Conservation (phyloP, 768 basidiomycete species). For the Holtermanniella nyarrowii region DNA sequence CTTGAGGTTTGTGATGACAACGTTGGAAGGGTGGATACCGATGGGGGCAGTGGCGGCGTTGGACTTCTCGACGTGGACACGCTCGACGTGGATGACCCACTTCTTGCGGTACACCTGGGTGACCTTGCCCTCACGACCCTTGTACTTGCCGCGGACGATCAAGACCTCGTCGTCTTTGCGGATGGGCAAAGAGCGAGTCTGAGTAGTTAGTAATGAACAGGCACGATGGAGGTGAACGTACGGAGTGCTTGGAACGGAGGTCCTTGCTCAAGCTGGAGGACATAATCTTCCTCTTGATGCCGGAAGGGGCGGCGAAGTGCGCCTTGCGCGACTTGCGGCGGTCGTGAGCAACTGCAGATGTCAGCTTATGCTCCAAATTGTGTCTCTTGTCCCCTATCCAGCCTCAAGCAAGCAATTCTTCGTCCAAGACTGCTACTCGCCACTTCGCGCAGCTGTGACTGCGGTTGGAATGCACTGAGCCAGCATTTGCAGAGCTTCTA, state of each 20-base stretch:
- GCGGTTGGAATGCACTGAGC: no score
- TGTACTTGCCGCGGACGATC: constrained; percentile 95
- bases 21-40: constrained; percentile 92
- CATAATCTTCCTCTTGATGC: constrained; percentile 94
- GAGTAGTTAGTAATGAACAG: no score
- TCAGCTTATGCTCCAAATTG: no score
- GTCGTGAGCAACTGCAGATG: constrained; percentile 37
- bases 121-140: constrained; percentile 97
- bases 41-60: constrained; percentile 90
- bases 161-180: constrained; percentile 97
- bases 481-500: no score
- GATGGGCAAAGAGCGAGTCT: constrained; percentile 86
- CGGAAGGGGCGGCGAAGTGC: constrained; percentile 92
- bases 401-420: no score
- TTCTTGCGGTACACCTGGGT: constrained; percentile 94
- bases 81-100: constrained; percentile 97
- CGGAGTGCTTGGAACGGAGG: constrained; percentile 81
- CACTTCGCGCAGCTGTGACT: no score
- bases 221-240: constrained; percentile 44
- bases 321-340: constrained; percentile 97
- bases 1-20: constrained; percentile 85
- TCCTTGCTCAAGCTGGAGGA: constrained; percentile 91
- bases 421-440: no score
- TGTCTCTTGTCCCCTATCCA: no score
- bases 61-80: constrained; percentile 93